These are phyloP conservation scores for Brassica cretica DNA, from an alignment of 345 rosid species.

Conservation along the genomic window DNA sequence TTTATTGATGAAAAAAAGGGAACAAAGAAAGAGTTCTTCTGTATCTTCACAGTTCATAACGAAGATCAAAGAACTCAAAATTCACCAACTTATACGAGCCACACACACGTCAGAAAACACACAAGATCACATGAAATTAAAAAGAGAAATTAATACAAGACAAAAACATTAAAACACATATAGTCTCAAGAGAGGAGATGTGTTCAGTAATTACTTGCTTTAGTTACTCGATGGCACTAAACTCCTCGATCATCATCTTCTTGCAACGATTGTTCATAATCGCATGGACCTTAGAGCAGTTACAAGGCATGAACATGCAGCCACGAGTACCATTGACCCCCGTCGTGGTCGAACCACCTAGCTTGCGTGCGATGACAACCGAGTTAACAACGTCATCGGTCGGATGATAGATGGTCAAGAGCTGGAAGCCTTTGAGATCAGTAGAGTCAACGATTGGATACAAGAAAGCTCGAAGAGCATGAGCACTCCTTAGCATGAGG, in stretches of 20 bases:
- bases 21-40: constrained; percentile 14
- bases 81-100: background rate
- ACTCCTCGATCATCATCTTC: constrained; percentile 60
- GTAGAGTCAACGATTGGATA: constrained; percentile 65
- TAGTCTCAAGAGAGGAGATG: background rate
- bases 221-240: constrained; percentile 36
- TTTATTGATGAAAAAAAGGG: constrained; percentile 11
- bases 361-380: constrained; percentile 76
- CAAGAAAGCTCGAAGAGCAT: constrained; percentile 79
- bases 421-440: constrained; percentile 72
- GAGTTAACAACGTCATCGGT: constrained; percentile 81
- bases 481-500: constrained; percentile 76
- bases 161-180: constrained; percentile 3
- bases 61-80: constrained; percentile 8
- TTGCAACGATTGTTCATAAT: constrained; percentile 46
- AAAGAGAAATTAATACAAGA: constrained; percentile 19
- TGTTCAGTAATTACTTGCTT: constrained; percentile 9
- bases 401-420: constrained; percentile 77
- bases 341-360: constrained; percentile 19
- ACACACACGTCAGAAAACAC: constrained; percentile 20
- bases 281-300: constrained; percentile 66
- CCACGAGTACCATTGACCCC: constrained; percentile 27
- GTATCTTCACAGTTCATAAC: background rate
- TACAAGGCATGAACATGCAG: constrained; percentile 49
- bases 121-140: constrained; percentile 5